Evolutionary conservation across 306 rosid species (phyloP).

Genomic region (Vigna radiata): DNA sequence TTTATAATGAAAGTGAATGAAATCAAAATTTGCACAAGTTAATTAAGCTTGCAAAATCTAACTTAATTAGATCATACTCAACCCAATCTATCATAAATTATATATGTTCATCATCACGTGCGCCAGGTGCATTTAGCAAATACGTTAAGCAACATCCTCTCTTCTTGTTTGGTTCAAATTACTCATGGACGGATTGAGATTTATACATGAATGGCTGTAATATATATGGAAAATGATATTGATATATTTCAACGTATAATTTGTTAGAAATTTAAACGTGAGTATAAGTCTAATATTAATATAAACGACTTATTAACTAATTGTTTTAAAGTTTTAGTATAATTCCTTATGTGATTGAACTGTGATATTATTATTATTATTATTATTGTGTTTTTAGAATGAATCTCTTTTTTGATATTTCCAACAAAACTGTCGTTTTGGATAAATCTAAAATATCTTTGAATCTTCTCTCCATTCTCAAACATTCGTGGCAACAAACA

Average conservation of each 20-base stretch:
- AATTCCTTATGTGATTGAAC: too few species aligned
- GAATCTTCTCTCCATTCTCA: background rate
- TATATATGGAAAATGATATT: too few species aligned
- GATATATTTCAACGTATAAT: too few species aligned
- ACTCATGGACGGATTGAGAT: background rate
- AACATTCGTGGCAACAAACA: slow-evolving; percentile 35
- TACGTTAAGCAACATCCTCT: slow-evolving; percentile 90
- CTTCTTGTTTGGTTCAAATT: slow-evolving; percentile 56
- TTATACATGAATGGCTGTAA: background rate
- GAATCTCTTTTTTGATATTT: too few species aligned
- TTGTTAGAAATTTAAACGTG: too few species aligned
- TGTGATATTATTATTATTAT: too few species aligned
- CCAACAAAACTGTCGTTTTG: background rate
- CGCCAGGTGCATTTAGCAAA: slow-evolving; percentile 46
- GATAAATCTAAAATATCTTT: slow-evolving; percentile 21
- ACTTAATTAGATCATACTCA: slow-evolving; percentile 57
- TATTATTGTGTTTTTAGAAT: too few species aligned
- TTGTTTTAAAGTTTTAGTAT: too few species aligned
- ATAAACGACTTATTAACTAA: too few species aligned
- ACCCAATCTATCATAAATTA: background rate
- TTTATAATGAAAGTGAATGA: too few species aligned
- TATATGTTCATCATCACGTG: slow-evolving; percentile 38
- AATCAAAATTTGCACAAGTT: background rate
- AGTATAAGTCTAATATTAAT: accelerated
- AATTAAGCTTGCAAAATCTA: slow-evolving; percentile 25